These are phyloP conservation scores for Chaetoscypha palmicola DNA, from an alignment of 2,329 filamentous ascomycete genomes.

Conservation along the genomic window DNA sequence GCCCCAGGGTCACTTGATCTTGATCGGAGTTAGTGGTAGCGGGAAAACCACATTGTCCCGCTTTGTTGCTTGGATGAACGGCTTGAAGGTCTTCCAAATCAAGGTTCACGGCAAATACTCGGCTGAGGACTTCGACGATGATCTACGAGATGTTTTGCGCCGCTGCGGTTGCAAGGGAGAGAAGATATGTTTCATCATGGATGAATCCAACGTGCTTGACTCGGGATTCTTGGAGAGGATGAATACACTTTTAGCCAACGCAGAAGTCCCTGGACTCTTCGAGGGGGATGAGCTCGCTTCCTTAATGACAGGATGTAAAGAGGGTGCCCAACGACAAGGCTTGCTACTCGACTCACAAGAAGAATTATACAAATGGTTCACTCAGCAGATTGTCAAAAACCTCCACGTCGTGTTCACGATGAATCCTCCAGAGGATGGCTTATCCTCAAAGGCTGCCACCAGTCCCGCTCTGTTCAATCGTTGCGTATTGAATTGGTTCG, in stretches of 20 bases:
- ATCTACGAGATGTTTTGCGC: slow-evolving; percentile 86
- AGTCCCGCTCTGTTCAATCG: slow-evolving; percentile 98
- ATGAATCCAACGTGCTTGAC: slow-evolving; percentile 96
- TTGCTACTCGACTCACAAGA: slow-evolving; percentile 94
- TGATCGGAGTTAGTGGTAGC: slow-evolving; percentile 97
- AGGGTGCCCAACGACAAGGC: slow-evolving; percentile 93
- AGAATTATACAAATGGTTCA: slow-evolving; percentile 99
- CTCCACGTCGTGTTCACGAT: slow-evolving; percentile 99
- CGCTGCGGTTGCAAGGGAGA: slow-evolving; percentile 96
- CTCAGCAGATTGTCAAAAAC: slow-evolving; percentile 97
- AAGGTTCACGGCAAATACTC: slow-evolving; percentile 99
- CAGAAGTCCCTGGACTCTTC: slow-evolving; percentile 97
- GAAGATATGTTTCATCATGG: slow-evolving; percentile 99
- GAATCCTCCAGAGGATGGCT: slow-evolving; percentile 93
- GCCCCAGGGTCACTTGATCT: slow-evolving; percentile 93
- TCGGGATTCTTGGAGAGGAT: slow-evolving; percentile 98
- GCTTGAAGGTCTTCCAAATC: slow-evolving; percentile 97
- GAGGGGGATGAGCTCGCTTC: slow-evolving; percentile 98
- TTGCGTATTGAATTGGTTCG: slow-evolving; percentile 99
- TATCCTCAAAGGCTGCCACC: slow-evolving; percentile 93
- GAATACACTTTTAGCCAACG: slow-evolving; percentile 97
- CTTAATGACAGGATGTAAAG: slow-evolving; percentile 99
- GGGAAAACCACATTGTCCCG: slow-evolving; percentile 97
- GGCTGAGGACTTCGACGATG: slow-evolving; percentile 96
- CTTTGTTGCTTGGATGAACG: slow-evolving; percentile 99